Conservation (phyloP, 441 rosid genomes). For the Hura crepitans region DNA sequence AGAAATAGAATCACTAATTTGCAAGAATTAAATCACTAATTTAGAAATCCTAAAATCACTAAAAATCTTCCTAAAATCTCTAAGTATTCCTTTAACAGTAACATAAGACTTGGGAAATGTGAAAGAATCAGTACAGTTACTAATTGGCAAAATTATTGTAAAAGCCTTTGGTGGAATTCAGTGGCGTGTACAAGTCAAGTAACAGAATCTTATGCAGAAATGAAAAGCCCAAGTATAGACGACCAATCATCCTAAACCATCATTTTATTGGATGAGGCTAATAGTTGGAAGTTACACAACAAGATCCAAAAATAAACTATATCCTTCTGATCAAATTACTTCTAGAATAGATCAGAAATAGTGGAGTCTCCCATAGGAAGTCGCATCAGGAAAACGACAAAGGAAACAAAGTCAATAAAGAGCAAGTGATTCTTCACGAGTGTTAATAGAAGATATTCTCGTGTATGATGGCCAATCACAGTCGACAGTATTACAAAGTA, state of each 20-base stretch:
- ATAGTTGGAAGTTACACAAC: neutral
- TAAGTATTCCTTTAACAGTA: too few relatives aligned
- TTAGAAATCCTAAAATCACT: too few relatives aligned
- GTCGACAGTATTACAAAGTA: too few relatives aligned
- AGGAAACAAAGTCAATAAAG: neutral
- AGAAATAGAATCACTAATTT: too few relatives aligned
- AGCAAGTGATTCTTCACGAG: neutral
- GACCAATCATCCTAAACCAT: neutral
- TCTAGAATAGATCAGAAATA: neutral
- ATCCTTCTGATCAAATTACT: neutral
- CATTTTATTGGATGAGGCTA: neutral
- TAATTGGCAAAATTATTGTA: neutral
- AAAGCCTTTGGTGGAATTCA: neutral
- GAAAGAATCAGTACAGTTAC: neutral
- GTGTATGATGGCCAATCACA: neutral
- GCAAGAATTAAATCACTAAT: too few relatives aligned
- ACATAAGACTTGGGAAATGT: neutral
- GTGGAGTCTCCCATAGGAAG: neutral
- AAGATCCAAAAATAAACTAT: neutral
- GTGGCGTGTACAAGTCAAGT: neutral
- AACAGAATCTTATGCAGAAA: slow-evolving; percentile 3
- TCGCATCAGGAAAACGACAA: neutral
- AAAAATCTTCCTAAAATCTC: too few relatives aligned
- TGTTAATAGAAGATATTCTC: neutral
- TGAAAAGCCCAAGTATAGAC: too few relatives aligned